Evolutionary conservation across 2,329 filamentous ascomycete genomes (phyloP).

Genomic region (Sporothrix schenckii): DNA sequence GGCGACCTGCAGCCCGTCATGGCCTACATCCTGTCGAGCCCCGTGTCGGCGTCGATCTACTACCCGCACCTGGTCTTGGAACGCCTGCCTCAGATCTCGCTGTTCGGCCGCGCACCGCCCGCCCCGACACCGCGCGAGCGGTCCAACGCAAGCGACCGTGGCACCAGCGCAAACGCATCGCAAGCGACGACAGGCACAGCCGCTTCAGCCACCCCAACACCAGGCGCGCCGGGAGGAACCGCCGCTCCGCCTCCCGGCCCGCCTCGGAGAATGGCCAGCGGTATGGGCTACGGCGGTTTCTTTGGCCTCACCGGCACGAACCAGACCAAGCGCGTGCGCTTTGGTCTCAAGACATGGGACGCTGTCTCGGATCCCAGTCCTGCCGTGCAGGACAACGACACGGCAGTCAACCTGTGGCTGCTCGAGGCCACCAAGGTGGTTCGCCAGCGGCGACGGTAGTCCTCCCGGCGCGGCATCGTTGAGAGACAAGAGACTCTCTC

Average conservation of each 20-base stretch:
- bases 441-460: constrained; percentile 33
- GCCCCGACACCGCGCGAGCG: constrained; percentile 10
- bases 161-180: not conserved
- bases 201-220: not conserved
- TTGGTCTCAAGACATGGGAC: constrained; percentile 37
- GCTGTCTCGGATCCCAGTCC: constrained; percentile 36
- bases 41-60: constrained; percentile 52
- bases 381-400: constrained; percentile 37
- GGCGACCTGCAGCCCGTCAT: constrained; percentile 54
- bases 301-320: not conserved
- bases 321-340: constrained; percentile 34
- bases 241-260: constrained; percentile 1
- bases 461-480: not conserved
- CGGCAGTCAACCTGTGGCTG: constrained; percentile 38
- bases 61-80: constrained; percentile 54
- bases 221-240: not conserved
- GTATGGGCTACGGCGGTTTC: constrained; percentile 24
- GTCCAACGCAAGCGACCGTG: constrained; percentile 8
- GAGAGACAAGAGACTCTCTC: not conserved
- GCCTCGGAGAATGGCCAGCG: constrained; percentile 28
- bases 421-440: constrained; percentile 36
- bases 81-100: constrained; percentile 29
- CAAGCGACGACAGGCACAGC: not conserved
- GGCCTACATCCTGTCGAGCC: constrained; percentile 58
- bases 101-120: constrained; percentile 27